Base-by-base conservation (phyloP, 2,329 filamentous ascomycete genomes). In the Moelleriella libera region DNA sequence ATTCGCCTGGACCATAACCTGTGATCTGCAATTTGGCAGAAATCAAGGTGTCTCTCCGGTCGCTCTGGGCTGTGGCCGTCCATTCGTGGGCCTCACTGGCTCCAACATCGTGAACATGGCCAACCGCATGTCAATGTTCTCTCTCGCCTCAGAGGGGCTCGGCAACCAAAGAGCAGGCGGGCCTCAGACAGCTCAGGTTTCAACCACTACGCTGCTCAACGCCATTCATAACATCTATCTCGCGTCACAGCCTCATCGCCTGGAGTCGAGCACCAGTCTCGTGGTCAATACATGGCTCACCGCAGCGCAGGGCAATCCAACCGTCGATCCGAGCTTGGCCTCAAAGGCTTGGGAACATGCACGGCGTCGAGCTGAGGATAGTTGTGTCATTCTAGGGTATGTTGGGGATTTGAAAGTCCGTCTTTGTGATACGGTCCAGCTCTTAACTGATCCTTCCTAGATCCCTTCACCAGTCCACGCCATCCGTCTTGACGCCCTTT, bases 231-330 rank as follows among this genome's bases (percentile, higher is more conserved):
- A 87, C 56, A 83, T 85, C 59, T 97, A 94, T 65, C 76, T 86
- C 44, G 80, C 85, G 3, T 82, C 81, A 31, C 80, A 88, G 58
- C 80, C 90, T n/a, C 92, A 94, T 63, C 75, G 76, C 52, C 77
- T 98, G 43, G 92, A 98, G 65, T 82, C 88, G 44, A 88, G 87
- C 55, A 92, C 89, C 37, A 95, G 88, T 62, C 65, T 97, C 40
- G 89, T 92, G 0, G 88, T 97, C 54, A 97, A 97, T 68, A 96
- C 88, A 49, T 96, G 89, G 89, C 75, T 92, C 47, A 94, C 87
- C 4, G 86, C 87, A 14, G 74, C 79, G 30, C 85, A 85, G 54
- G 69, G 76, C 29, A 79, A 82, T 40, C 74, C 78, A 3, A 88
- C 85, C 6, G 78, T 97, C 41, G 92, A 98, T 65, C 68, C 77